Percentiles rank a stretch among this genome's conserved stretches.
Conservation (phyloP, 2,329 filamentous ascomycete genomes). For the Ophiostoma pallidulum region DNA sequence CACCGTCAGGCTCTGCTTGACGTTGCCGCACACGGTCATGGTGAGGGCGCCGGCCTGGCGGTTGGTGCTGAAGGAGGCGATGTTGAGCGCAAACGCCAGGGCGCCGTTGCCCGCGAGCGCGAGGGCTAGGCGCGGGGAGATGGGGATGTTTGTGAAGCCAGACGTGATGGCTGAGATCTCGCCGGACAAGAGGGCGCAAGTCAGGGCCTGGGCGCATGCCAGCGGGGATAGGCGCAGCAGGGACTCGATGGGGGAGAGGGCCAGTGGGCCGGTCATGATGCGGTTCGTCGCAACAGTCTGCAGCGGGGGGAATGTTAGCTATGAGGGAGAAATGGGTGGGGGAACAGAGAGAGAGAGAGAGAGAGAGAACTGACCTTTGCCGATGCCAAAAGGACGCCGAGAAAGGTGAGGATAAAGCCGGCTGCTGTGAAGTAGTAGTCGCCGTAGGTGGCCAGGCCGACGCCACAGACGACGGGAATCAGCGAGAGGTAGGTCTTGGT, state of each 20-base stretch:
- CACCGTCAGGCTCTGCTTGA: slow-evolving; percentile 49
- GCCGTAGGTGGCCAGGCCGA: slow-evolving; percentile 50
- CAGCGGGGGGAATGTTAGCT: too few species aligned
- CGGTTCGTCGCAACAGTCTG: slow-evolving; percentile 52
- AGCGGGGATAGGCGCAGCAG: slow-evolving; percentile 53
- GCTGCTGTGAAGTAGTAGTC: slow-evolving; percentile 53
- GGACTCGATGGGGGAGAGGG: slow-evolving; percentile 49
- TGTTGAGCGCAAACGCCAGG: slow-evolving; percentile 46
- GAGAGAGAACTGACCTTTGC: too few species aligned
- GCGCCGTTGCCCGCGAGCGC: slow-evolving; percentile 41
- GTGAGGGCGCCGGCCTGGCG: slow-evolving; percentile 47
- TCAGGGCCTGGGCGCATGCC: slow-evolving; percentile 44
- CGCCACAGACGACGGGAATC: slow-evolving; percentile 50
- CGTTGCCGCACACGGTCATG: slow-evolving; percentile 49
- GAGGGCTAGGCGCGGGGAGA: slow-evolving; percentile 21
- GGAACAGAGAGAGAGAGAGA: too few species aligned
- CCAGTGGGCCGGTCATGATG: slow-evolving; percentile 52
- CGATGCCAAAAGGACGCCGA: slow-evolving; percentile 45
- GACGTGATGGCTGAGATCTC: slow-evolving; percentile 31
- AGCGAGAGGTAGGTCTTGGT: slow-evolving; percentile 49
- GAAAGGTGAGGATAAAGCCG: slow-evolving; percentile 45
- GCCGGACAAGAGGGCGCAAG: slow-evolving; percentile 41
- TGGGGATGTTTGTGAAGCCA: slow-evolving; percentile 1
- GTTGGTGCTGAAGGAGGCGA: slow-evolving; percentile 48
- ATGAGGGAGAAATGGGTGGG: too few species aligned